These are phyloP conservation scores for Geopyxis carbonaria DNA, from an alignment of 495 filamentous ascomycete genomes.

Conservation along the genomic window DNA sequence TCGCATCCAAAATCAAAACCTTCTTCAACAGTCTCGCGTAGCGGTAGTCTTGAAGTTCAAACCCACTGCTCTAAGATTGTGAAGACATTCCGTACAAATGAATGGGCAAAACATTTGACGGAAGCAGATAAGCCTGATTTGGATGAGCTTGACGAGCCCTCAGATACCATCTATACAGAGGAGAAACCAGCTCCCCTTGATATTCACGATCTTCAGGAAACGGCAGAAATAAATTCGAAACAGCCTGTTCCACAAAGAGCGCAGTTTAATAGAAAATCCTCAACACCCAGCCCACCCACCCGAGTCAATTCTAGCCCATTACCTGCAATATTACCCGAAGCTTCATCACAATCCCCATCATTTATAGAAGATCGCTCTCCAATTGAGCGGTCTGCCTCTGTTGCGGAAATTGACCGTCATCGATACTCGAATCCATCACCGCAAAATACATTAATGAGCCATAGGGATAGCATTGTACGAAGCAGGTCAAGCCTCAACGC, in stretches of 20 bases:
- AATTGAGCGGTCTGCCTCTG: too few species aligned
- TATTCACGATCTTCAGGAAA: slow-evolving; percentile 50
- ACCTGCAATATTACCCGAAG: too few species aligned
- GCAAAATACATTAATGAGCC: slow-evolving; percentile 41
- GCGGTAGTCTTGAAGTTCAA: slow-evolving; percentile 2
- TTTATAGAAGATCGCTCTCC: too few species aligned
- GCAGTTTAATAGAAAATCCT: too few species aligned
- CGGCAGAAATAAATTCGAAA: slow-evolving; percentile 35
- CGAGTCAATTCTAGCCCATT: too few species aligned
- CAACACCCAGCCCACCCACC: too few species aligned
- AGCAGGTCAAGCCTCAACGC: slow-evolving; percentile 30
- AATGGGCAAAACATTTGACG: slow-evolving; percentile 86
- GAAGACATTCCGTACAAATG: slow-evolving; percentile 74
- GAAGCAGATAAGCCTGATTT: slow-evolving; percentile 59
- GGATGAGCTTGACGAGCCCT: slow-evolving; percentile 41
- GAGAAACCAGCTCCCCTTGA: slow-evolving; percentile 47
- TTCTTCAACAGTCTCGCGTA: slow-evolving; percentile 4
- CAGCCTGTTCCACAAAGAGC: too few species aligned
- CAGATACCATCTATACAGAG: slow-evolving; percentile 28
- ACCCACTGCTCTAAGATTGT: slow-evolving; percentile 45
- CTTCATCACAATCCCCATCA: too few species aligned
- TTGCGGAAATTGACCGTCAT: too few species aligned
- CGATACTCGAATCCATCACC: too few species aligned
- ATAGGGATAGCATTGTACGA: slow-evolving; percentile 43
- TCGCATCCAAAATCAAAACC: slow-evolving; percentile 14